Percentiles rank a stretch among this genome's conserved stretches.
Conservation (phyloP, 2,329 filamentous ascomycete genomes). For the Cryphonectria carpinicola region DNA sequence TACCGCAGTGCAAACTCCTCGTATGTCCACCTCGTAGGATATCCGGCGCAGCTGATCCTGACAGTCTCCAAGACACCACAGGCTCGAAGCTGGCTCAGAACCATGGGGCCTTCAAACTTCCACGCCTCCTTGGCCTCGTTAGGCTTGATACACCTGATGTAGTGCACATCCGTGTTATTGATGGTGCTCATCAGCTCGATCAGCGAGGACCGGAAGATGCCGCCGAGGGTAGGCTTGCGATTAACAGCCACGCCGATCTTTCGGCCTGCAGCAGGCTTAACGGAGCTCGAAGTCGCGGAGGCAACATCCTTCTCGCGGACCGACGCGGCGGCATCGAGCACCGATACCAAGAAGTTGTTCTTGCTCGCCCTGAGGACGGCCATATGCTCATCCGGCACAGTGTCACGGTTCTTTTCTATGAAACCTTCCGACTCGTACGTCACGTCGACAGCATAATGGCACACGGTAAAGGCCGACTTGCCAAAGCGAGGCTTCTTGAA, state of each 20-base stretch:
- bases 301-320: conserved; percentile 88
- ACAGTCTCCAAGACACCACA: conserved; percentile 99
- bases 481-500: conserved; percentile 99
- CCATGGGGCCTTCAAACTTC: conserved; percentile 99
- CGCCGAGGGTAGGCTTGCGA: conserved; percentile 94
- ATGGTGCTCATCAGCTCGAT: conserved; percentile 99
- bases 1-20: conserved; percentile 97
- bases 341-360: conserved; percentile 82
- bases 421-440: conserved; percentile 99
- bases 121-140: conserved; percentile 96
- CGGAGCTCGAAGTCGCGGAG: conserved; percentile 67
- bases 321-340: conserved; percentile 81
- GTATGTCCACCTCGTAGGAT: conserved; percentile 97
- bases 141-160: conserved; percentile 98
- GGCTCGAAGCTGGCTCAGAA: conserved; percentile 92
- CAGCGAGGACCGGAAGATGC: conserved; percentile 97
- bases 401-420: conserved; percentile 99
- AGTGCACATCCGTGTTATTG: conserved; percentile 97
- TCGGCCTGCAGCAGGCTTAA: conserved; percentile 78
- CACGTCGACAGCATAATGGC: conserved; percentile 96
- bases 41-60: conserved; percentile 94
- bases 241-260: conserved; percentile 92
- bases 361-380: conserved; percentile 83
- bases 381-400: conserved; percentile 97
- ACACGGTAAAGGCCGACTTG: conserved; percentile 96